Conservation (phyloP, 352 stramenopile genomes). For the Phytophthora pini region DNA sequence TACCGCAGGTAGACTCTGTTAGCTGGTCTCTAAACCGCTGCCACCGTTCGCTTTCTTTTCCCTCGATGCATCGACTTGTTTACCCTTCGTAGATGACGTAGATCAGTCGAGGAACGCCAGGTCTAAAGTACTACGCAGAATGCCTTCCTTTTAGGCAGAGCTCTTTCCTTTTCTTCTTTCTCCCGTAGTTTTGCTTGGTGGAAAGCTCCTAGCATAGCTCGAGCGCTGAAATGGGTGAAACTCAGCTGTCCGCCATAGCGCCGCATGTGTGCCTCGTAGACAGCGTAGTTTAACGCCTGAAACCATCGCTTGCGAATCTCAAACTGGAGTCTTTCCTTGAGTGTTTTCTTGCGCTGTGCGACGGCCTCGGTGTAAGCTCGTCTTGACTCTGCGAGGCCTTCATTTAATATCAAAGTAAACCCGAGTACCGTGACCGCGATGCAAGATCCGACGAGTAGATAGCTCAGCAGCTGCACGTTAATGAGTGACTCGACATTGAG, state of each 20-base stretch:
- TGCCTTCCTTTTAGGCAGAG: conserved; percentile 7
- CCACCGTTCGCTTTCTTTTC: too few species aligned
- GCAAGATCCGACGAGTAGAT: conserved; percentile 71
- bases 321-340: conserved; percentile 49
- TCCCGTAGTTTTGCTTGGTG: conserved; percentile 35
- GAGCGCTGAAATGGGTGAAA: conserved; percentile 55
- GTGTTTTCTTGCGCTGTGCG: conserved; percentile 46
- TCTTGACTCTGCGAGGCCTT: conserved; percentile 56
- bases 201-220: conserved; percentile 61
- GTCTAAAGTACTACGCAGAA: too few species aligned
- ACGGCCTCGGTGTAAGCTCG: conserved; percentile 50
- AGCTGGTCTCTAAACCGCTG: too few species aligned
- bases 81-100: too few species aligned
- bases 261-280: conserved; percentile 56
- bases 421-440: conserved; percentile 69
- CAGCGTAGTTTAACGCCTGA: conserved; percentile 62
- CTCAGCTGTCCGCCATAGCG: conserved; percentile 43
- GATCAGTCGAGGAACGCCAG: too few species aligned
- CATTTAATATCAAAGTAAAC: conserved; percentile 62
- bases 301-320: conserved; percentile 53
- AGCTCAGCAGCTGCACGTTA: conserved; percentile 64
- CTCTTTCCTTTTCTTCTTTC: conserved; percentile 6
- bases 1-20: too few species aligned
- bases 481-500: conserved; percentile 70
- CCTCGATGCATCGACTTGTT: too few species aligned